Evolutionary conservation across 1,284 basidiomycete species (phyloP), one percentile per base, ranked within the genome.

Genomic region (Puccinia brachypodii): DNA sequence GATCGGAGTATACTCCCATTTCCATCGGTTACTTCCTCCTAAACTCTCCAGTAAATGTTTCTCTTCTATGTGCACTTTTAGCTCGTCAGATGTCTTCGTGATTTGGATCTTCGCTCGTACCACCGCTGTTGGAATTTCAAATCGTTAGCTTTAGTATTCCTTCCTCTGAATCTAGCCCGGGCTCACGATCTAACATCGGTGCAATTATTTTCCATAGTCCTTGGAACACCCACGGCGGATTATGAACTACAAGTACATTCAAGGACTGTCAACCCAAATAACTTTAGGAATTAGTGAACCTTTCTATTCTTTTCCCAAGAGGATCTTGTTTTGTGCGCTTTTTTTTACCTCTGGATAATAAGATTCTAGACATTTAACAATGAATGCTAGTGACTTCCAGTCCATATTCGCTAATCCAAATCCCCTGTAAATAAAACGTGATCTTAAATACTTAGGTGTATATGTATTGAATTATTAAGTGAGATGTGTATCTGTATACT

Each of bases 341-440:
- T n/a, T n/a, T n/a, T n/a, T 40, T 36, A 56, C 78, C 71, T 81
- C 78, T 31, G 78, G 78, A 64, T 81, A 81, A 42, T 81, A 81
- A 53, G 69, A 73, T 33, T 81, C 78, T 33, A 81, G 42, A 81
- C 78, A 81, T 56, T 81, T 81, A 19, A 81, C 38, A 73, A 81
- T 81, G 60, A 81, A 81, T 8, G 56, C 69, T 16, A 81, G 31
- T 6, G 78, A 81, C 44, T 81, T 81, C 78, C 78, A 81, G 62
- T 81, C 78, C 78, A 81, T 81, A 31, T 81, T 81, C 1, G 78
- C 69, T 8, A 81, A 58, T 28, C 78, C 78, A 40, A 81, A 81
- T 3, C 78, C 78, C 4, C 78, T 81, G 58, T 6, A 25, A 33
- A 69, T 71, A n/a, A 50, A 7, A 11, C 2, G 25, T 77, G 22